These are phyloP conservation scores for Phascolomyces articulosus DNA, from an alignment of 371 early-diverging fungal species.

Conservation along the genomic window DNA sequence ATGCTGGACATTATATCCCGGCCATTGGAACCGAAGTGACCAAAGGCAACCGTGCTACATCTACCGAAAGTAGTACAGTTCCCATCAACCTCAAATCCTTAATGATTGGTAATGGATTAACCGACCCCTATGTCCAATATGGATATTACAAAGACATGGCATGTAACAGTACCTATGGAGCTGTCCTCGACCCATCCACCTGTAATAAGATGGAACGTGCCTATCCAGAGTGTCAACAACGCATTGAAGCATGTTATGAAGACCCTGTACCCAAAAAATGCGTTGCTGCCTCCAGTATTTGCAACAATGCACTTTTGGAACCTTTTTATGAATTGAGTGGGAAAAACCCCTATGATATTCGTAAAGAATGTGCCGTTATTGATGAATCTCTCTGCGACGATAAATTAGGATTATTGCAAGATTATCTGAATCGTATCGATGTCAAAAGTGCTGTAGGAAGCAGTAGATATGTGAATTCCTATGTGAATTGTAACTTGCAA, in stretches of 20 bases:
- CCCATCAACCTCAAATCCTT: slow-evolving; percentile 77
- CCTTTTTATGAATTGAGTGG: slow-evolving; percentile 68
- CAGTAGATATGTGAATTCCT: slow-evolving; percentile 31
- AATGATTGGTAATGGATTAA: slow-evolving; percentile 91
- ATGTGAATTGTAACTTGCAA: slow-evolving; percentile 81
- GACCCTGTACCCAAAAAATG: slow-evolving; percentile 71
- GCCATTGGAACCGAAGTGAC: slow-evolving; percentile 75
- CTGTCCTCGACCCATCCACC: slow-evolving; percentile 65
- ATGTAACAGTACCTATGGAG: slow-evolving; percentile 73
- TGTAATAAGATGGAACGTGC: slow-evolving; percentile 75
- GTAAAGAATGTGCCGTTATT: slow-evolving; percentile 63
- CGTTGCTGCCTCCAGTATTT: slow-evolving; percentile 86
- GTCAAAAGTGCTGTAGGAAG: slow-evolving; percentile 82
- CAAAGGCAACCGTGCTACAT: slow-evolving; percentile 60
- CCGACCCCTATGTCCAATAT: slow-evolving; percentile 90
- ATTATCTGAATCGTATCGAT: slow-evolving; percentile 77
- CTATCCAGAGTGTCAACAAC: slow-evolving; percentile 76
- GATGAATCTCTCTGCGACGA: slow-evolving; percentile 78
- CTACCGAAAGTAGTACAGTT: slow-evolving; percentile 35
- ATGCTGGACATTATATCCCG: slow-evolving; percentile 84
- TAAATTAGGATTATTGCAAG: slow-evolving; percentile 77
- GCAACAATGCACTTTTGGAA: slow-evolving; percentile 73
- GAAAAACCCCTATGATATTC: slow-evolving; percentile 84
- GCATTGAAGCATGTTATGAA: slow-evolving; percentile 87
- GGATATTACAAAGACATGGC: slow-evolving; percentile 90